Percentiles rank a stretch among this genome's conserved stretches.
These are phyloP conservation scores for Linum trigynum DNA, from an alignment of 345 rosid genomes.

Conservation along the genomic window DNA sequence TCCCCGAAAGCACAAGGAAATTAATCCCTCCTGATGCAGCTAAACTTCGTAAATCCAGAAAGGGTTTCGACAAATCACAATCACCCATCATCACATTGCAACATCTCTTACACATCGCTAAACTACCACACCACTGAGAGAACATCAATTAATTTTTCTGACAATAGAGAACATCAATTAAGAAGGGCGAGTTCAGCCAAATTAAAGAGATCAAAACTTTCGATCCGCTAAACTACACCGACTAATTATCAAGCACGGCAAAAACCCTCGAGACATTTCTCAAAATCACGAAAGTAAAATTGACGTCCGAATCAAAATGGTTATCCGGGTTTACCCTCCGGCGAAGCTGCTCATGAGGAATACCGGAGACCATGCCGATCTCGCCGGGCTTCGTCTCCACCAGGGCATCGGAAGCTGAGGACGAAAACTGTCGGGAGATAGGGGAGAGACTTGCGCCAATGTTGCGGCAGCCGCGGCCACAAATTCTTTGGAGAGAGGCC, in stretches of 20 bases:
- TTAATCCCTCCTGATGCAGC: no score
- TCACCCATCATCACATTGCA: no score
- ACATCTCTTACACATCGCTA: no score
- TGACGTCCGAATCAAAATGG: background rate
- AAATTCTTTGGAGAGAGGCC: conserved; percentile 6
- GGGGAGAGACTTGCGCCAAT: conserved; percentile 4
- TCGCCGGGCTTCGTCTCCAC: conserved; percentile 71
- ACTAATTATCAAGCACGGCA: background rate
- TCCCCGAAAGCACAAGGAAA: no score
- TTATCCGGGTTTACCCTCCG: conserved; percentile 34
- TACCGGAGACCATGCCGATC: conserved; percentile 84
- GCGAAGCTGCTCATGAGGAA: conserved; percentile 76
- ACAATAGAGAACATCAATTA: no score
- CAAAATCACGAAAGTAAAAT: background rate
- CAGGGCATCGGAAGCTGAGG: conserved; percentile 45
- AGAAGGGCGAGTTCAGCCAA: background rate
- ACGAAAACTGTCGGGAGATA: conserved; percentile 16
- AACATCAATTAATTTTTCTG: no score
- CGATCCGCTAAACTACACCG: background rate
- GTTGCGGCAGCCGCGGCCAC: background rate
- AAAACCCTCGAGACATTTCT: background rate
- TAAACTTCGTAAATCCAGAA: no score
- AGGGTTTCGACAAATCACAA: no score
- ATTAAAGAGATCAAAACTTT: background rate
- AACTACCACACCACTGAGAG: no score